These are phyloP conservation scores for Usnea hakonensis DNA, from an alignment of 495 filamentous ascomycete species.

Conservation along the genomic window DNA sequence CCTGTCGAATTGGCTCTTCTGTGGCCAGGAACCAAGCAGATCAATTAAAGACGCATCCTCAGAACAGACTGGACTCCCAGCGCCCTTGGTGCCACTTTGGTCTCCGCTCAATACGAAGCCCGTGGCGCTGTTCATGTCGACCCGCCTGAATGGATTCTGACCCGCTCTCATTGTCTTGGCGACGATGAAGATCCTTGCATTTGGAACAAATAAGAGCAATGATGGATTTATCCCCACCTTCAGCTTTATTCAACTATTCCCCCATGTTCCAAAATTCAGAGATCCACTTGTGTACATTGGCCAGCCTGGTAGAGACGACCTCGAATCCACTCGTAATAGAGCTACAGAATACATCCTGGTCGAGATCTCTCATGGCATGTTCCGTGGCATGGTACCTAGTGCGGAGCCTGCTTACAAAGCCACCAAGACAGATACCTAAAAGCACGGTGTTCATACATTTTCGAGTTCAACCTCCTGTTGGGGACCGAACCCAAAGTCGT, in stretches of 20 bases:
- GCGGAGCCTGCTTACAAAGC: conserved; percentile 40
- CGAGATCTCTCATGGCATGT: conserved; percentile 33
- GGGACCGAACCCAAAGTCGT: too few relatives aligned
- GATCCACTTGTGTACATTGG: conserved; percentile 31
- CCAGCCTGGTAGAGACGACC: conserved; percentile 40
- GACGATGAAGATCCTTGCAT: conserved; percentile 28
- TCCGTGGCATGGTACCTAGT: conserved; percentile 31
- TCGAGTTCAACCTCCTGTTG: too few relatives aligned
- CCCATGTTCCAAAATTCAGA: background rate
- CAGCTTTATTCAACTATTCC: background rate
- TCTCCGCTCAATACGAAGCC: conserved; percentile 42
- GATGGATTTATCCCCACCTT: background rate
- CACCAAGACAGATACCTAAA: conserved; percentile 41
- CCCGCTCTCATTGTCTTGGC: conserved; percentile 41
- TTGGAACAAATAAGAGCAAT: conserved; percentile 14
- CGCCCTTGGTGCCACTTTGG: conserved; percentile 33
- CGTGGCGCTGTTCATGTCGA: conserved; percentile 42
- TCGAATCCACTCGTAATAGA: conserved; percentile 29
- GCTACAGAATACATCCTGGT: conserved; percentile 39
- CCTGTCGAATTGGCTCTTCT: conserved; percentile 16
- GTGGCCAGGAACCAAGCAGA: conserved; percentile 20
- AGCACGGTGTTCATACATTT: too few relatives aligned
- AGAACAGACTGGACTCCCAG: too few relatives aligned
- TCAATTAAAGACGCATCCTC: conserved; percentile 7
- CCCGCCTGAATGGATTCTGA: conserved; percentile 35